Conservation (phyloP, 2,329 filamentous ascomycete genomes). For the Xylaria sp. region DNA sequence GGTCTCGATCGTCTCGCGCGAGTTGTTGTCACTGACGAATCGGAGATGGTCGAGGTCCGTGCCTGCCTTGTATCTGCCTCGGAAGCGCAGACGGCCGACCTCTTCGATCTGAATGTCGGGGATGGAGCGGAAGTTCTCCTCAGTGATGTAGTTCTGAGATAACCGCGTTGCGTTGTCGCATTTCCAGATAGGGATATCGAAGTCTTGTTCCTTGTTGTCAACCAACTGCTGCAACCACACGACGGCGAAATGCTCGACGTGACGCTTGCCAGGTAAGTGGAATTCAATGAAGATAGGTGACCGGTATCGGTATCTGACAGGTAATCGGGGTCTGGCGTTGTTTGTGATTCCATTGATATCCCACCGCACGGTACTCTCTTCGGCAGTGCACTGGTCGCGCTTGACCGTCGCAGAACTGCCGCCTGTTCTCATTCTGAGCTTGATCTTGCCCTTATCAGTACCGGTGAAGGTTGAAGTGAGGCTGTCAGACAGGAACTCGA, state of each 20-base stretch:
- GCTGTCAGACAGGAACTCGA: constrained; percentile 80
- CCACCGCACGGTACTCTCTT: constrained; percentile 63
- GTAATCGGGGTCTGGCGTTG: constrained; percentile 71
- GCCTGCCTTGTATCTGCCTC: constrained; percentile 85
- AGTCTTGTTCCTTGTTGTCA: constrained; percentile 79
- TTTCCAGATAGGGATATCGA: constrained; percentile 91
- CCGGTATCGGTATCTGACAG: constrained; percentile 89
- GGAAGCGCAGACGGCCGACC: constrained; percentile 83
- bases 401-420: constrained; percentile 80
- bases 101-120: constrained; percentile 82
- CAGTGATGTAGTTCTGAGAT: constrained; percentile 91
- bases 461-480: constrained; percentile 71
- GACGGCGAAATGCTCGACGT: constrained; percentile 78
- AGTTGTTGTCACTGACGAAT: constrained; percentile 88
- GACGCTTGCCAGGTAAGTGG: constrained; percentile 73
- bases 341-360: constrained; percentile 58
- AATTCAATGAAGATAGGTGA: constrained; percentile 92
- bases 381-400: constrained; percentile 69
- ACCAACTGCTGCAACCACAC: constrained; percentile 88
- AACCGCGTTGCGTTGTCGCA: constrained; percentile 79
- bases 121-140: constrained; percentile 74
- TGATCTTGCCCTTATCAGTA: constrained; percentile 71
- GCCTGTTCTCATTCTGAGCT: constrained; percentile 83
- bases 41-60: constrained; percentile 86
- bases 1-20: constrained; percentile 90